Evolutionary conservation across 2,329 filamentous ascomycete genomes (phyloP), one percentile per base, ranked within the genome.

Genomic region (Alternaria consortialis): DNA sequence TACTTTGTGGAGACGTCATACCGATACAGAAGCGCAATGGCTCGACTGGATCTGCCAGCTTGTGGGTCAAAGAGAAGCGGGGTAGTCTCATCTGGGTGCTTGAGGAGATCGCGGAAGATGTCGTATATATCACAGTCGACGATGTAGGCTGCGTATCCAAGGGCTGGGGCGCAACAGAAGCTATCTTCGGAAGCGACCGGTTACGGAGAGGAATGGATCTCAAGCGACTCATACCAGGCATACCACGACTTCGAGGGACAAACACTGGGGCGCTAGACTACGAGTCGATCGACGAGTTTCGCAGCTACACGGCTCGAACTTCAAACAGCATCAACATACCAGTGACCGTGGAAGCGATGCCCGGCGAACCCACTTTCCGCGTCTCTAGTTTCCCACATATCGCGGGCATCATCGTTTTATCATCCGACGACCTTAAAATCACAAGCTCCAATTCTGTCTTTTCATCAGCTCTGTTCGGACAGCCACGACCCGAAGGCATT

Each of bases 21-120:
- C 95, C 95, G 0, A 99, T 99, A 61, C 91, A 94, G 77, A 99
- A 98, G 80, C 88, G 95, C 62, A 97, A 99, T 72, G 95, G 95
- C 4, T 87, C 90, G 11, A 94, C 90, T 5, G 95, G 95, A 2
- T 94, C 95, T 59, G 95, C 95, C 37, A 98, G 94, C 79, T 82
- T 99, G 39, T 99, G 95, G 95, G 95, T 99, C 4, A 99, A 99
- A 82, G 95, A 99, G 79, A 99, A 99, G 80, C 88, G 90, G 50
- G 89, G 93, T 53, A 94, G 94, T 9, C 81, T 99, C 61, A 98
- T 99, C 62, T 99, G 95, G 95, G 95, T 99, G 8, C 81, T 99
- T 2, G 95, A 99, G 77, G 95, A 99, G 80, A 98, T 99, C 62
- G 92, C 94, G 56, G 95, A 99, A 79, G 94, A 99, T 76, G 90